These are phyloP conservation scores for Vinca minor DNA, from an alignment of 257 asterid species.

Conservation along the genomic window DNA sequence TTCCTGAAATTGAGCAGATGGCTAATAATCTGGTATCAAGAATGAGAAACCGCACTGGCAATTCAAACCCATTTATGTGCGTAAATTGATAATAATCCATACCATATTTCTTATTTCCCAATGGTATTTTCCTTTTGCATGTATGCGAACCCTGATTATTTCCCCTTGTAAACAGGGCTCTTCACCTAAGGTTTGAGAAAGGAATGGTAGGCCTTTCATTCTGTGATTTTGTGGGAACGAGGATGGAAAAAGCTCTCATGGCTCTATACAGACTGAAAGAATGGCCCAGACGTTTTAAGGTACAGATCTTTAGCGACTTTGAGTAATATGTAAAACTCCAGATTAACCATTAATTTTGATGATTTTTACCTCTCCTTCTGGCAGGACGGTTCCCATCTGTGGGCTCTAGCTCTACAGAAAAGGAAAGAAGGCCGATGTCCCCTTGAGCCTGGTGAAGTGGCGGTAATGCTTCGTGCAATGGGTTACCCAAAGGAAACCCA, in stretches of 20 bases:
- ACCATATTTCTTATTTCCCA: slow-evolving; percentile 9
- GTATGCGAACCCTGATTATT: slow-evolving; percentile 6
- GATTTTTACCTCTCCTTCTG: slow-evolving; percentile 12
- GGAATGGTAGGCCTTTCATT: slow-evolving; percentile 99
- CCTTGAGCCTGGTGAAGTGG: slow-evolving; percentile 98
- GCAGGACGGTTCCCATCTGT: slow-evolving; percentile 98
- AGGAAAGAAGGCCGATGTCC: slow-evolving; percentile 99
- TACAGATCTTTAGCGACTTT: slow-evolving; percentile 15
- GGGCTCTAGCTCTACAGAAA: slow-evolving; percentile 95
- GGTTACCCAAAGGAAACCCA: slow-evolving; percentile 97
- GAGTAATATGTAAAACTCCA: not conserved
- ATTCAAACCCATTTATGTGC: slow-evolving; percentile 90
- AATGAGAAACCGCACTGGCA: slow-evolving; percentile 90
- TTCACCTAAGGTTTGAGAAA: slow-evolving; percentile 95
- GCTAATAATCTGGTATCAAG: slow-evolving; percentile 89
- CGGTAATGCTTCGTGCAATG: slow-evolving; percentile 97
- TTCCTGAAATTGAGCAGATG: slow-evolving; percentile 92
- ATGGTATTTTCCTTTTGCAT: slow-evolving; percentile 6
- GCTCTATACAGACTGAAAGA: slow-evolving; percentile 82
- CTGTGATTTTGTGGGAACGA: slow-evolving; percentile 95
- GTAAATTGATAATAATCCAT: slow-evolving; percentile 19
- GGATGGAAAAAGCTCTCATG: slow-evolving; percentile 89
- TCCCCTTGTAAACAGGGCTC: slow-evolving; percentile 62
- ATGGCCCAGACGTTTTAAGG: slow-evolving; percentile 99
- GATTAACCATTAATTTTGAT: slow-evolving; percentile 7